A percentile compares a stretch with the other conserved stretches of the same genome.
Conservation (phyloP, 78 protist species). For the Parvularia atlantis region DNA sequence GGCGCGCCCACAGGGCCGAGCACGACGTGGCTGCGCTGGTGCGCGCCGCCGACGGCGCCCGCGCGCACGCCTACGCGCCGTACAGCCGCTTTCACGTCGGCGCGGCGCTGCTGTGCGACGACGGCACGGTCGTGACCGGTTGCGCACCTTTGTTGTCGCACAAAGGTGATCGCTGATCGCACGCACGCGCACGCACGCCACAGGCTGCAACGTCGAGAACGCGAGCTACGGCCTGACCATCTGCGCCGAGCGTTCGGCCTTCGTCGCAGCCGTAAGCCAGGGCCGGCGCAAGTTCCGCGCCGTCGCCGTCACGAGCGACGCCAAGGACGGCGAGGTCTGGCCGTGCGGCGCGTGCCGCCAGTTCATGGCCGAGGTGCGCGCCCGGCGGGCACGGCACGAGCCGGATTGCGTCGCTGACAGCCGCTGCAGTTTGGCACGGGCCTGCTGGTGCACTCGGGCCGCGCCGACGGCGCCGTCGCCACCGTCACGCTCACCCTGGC, state of each 20-base stretch:
- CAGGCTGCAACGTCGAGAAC: slow-evolving; percentile 79
- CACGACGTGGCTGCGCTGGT: too few species aligned
- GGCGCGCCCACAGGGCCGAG: too few species aligned
- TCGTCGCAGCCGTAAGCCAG: slow-evolving; percentile 57
- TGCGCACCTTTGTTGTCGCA: background rate
- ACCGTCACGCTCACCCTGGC: too few species aligned
- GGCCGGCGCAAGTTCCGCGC: slow-evolving; percentile 44
- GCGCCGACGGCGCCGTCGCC: slow-evolving; percentile 3
- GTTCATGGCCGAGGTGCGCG: slow-evolving; percentile 49
- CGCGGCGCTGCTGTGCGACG: slow-evolving; percentile 42
- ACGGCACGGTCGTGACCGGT: slow-evolving; percentile 31
- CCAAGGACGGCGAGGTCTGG: background rate
- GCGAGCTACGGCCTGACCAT: slow-evolving; percentile 70
- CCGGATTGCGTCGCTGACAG: too few species aligned
- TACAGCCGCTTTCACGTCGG: slow-evolving; percentile 73
- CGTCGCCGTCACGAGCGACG: slow-evolving; percentile 32
- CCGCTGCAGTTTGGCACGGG: slow-evolving; percentile 1
- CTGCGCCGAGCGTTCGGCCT: slow-evolving; percentile 81
- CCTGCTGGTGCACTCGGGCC: background rate
- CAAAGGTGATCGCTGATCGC: background rate
- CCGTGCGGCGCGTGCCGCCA: slow-evolving; percentile 82
- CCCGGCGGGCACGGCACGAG: background rate
- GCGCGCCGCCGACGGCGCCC: too few species aligned
- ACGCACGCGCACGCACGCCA: background rate
- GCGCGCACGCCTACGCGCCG: slow-evolving; percentile 49